Evolutionary conservation across 2,329 filamentous ascomycete species (phyloP).

Genomic region (Pseudogymnoascus sp.): DNA sequence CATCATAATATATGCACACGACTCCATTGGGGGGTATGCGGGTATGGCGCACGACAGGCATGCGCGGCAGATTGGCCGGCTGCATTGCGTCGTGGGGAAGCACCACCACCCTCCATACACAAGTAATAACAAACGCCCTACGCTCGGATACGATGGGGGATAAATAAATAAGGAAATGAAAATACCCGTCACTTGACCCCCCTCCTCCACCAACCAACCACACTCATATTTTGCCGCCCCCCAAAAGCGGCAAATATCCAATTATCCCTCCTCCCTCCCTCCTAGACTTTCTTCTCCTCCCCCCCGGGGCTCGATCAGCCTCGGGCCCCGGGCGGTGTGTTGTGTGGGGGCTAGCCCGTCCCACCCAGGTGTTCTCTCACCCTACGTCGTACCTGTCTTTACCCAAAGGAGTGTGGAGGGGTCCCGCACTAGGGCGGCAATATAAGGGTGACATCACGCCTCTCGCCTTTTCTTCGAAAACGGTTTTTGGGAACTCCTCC

Average conservation of each 20-base stretch:
- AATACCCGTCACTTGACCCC: background rate
- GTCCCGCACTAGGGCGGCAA: background rate
- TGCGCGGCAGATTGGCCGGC: background rate
- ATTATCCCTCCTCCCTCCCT: background rate
- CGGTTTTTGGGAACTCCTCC: background rate
- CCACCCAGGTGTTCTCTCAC: background rate
- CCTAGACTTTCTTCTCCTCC: background rate
- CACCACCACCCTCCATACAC: background rate
- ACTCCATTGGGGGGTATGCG: background rate
- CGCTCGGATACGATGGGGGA: background rate
- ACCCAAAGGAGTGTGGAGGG: background rate
- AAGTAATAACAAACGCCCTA: background rate
- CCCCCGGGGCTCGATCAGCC: background rate
- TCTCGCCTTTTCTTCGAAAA: background rate
- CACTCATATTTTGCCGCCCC: background rate
- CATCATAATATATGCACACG: background rate
- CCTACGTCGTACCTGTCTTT: background rate
- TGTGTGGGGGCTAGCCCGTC: background rate
- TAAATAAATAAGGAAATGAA: background rate
- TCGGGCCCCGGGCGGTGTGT: background rate
- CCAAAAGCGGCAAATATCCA: background rate
- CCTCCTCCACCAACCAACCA: background rate
- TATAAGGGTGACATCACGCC: slow-evolving; percentile 1
- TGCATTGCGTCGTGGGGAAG: background rate
- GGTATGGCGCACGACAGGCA: background rate